phyloP scores from a whole-genome alignment of 2,329 filamentous ascomycete genomes.

The Fusarium marasasianum region DNA sequence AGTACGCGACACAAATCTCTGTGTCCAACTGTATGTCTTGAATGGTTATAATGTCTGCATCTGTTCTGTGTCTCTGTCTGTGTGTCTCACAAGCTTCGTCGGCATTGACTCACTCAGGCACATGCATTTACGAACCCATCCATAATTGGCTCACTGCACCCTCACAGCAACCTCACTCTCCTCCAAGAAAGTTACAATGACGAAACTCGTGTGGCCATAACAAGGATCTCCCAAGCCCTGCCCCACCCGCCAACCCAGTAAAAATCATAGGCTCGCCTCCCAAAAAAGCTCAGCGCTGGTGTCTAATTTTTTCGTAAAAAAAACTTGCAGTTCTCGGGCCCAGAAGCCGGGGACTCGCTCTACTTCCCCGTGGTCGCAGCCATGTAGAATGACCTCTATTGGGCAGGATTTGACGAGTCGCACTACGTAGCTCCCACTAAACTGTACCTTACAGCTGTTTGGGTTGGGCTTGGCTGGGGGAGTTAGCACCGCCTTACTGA shows the following conservation, averaged over 20 bases:
- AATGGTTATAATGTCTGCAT: not conserved
- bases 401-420: not conserved
- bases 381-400: slow-evolving; percentile 10
- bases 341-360: slow-evolving; percentile 3
- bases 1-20: not conserved
- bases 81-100: not conserved
- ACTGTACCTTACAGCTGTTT: not conserved
- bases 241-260: slow-evolving; percentile 28
- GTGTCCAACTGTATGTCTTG: not conserved
- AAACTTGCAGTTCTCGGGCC: slow-evolving; percentile 11
- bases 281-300: slow-evolving; percentile 30
- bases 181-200: slow-evolving; percentile 29
- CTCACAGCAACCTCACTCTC: not conserved
- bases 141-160: not conserved
- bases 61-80: not conserved
- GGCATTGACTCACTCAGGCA: not conserved
- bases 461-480: not conserved
- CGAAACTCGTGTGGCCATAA: slow-evolving; percentile 36
- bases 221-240: slow-evolving; percentile 35
- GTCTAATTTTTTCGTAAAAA: slow-evolving; percentile 18
- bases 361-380: not conserved
- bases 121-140: not conserved
- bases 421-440: slow-evolving; percentile 4
- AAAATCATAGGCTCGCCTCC: not conserved
- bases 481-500: slow-evolving; percentile 29